phyloP scores from a whole-genome alignment of 805 yeast species.

The Nakazawaea ernobii region DNA sequence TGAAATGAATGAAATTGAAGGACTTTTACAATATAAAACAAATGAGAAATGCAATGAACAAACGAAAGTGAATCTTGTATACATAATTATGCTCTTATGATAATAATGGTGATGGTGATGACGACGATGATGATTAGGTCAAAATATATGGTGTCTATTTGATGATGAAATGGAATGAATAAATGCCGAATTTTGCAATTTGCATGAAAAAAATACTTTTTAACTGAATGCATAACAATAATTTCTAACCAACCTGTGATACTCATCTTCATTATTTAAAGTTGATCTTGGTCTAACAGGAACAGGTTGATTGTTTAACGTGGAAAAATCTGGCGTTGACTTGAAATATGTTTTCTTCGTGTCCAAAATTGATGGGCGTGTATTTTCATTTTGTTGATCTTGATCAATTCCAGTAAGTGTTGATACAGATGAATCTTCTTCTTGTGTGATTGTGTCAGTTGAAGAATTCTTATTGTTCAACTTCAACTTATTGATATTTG shows the following conservation, averaged over 20 bases:
- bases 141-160: too few relatives aligned
- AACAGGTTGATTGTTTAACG: not conserved
- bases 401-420: not conserved
- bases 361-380: not conserved
- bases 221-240: conserved; percentile 11
- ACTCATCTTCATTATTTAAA: conserved; percentile 8
- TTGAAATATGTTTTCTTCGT: not conserved
- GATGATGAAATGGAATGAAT: not conserved
- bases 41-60: not conserved
- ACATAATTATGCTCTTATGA: too few relatives aligned
- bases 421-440: not conserved
- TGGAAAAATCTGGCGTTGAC: not conserved
- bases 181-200: not conserved
- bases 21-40: too few relatives aligned
- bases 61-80: too few relatives aligned
- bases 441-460: not conserved
- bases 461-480: not conserved
- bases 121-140: too few relatives aligned
- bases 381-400: not conserved
- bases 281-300: not conserved
- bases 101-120: too few relatives aligned
- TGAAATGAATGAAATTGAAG: too few relatives aligned
- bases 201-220: not conserved
- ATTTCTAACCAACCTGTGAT: conserved; percentile 10
- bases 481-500: not conserved